These are phyloP conservation scores for Eimeria falciformis DNA, from an alignment of 169 alveolate genomes.

Conservation along the genomic window DNA sequence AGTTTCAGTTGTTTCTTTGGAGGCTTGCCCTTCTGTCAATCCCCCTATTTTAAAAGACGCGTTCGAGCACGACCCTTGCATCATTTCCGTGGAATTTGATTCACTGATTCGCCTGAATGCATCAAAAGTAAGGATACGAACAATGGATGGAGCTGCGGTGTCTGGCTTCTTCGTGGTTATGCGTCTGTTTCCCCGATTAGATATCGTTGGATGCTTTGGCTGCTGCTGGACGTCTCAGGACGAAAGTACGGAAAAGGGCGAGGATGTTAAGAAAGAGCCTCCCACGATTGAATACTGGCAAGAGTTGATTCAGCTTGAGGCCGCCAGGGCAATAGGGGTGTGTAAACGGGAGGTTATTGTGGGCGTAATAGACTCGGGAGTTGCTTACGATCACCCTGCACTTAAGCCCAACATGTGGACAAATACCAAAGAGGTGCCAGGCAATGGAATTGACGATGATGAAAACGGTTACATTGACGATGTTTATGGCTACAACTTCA, in stretches of 20 bases:
- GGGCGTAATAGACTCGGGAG: slow-evolving; percentile 86
- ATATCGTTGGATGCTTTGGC: not conserved
- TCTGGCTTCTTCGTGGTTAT: not conserved
- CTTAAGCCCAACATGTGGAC: slow-evolving; percentile 81
- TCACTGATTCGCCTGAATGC: not conserved
- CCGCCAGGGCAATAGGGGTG: not conserved
- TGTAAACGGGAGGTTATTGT: slow-evolving; percentile 74
- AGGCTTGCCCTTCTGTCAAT: not conserved
- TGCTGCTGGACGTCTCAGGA: not conserved
- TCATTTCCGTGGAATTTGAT: slow-evolving; percentile 42
- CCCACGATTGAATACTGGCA: slow-evolving; percentile 14
- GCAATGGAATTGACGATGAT: slow-evolving; percentile 85
- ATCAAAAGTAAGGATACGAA: not conserved
- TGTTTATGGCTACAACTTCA: slow-evolving; percentile 83
- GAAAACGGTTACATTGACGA: slow-evolving; percentile 84
- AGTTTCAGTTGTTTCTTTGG: not conserved
- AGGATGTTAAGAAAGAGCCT: not conserved
- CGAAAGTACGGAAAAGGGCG: not conserved
- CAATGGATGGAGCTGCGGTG: not conserved
- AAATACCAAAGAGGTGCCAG: slow-evolving; percentile 80
- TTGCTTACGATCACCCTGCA: slow-evolving; percentile 82
- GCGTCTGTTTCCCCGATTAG: not conserved
- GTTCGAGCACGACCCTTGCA: slow-evolving; percentile 11
- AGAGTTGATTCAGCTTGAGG: not conserved
- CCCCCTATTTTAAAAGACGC: slow-evolving; percentile 3